Conservation (phyloP, 495 filamentous ascomycete genomes). For the Tuber magnatum region DNA sequence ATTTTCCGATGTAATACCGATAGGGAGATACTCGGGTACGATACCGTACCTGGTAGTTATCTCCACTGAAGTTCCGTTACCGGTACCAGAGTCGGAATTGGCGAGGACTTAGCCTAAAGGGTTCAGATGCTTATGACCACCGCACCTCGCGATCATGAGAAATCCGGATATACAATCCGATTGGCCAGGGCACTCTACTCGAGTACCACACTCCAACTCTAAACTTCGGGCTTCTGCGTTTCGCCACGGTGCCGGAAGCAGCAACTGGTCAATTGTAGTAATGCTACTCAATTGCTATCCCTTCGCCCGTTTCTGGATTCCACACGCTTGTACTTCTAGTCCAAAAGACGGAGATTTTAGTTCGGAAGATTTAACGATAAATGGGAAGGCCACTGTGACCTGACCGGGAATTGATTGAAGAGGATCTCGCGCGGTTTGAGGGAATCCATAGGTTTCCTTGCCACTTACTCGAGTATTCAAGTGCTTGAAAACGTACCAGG, state of each 20-base stretch:
- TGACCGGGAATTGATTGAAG: neutral
- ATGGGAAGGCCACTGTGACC: neutral
- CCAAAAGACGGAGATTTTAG: neutral
- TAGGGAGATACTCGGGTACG: neutral
- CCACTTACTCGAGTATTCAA: neutral
- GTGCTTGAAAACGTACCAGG: neutral
- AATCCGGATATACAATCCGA: neutral
- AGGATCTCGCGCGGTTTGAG: neutral
- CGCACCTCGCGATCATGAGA: neutral
- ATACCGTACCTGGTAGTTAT: neutral
- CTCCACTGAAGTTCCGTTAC: neutral
- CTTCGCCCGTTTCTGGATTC: neutral
- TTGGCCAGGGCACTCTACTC: neutral
- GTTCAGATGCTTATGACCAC: neutral
- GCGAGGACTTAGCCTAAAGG: neutral
- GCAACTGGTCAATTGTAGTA: neutral
- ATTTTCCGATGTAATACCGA: neutral
- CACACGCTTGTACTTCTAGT: neutral
- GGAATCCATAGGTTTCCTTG: neutral
- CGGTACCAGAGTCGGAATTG: neutral
- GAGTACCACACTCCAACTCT: neutral
- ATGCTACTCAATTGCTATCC: neutral
- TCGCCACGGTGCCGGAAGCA: neutral
- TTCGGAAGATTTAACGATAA: no score
- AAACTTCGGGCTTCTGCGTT: neutral